Evolutionary conservation across 441 rosid genomes (phyloP).

Genomic region (Mallotus japonicus): DNA sequence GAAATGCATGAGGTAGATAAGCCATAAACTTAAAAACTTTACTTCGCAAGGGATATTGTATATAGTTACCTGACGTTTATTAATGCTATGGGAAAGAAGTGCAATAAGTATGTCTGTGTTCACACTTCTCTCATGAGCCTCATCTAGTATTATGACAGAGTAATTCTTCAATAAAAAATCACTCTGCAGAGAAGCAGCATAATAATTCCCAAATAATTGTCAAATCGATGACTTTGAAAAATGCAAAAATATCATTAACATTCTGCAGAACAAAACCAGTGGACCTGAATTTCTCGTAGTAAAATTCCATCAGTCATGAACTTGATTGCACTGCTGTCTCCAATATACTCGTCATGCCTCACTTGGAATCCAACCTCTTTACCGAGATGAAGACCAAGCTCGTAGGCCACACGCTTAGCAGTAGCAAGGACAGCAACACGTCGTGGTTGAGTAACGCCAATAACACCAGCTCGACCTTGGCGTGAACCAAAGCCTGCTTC

Average conservation of each 20-base stretch:
- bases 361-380: slow-evolving; percentile 94
- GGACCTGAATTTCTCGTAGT: slow-evolving; percentile 90
- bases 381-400: slow-evolving; percentile 79
- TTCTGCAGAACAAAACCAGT: too few species aligned
- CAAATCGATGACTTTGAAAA: not conserved
- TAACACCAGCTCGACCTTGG: slow-evolving; percentile 49
- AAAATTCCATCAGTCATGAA: slow-evolving; percentile 97
- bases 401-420: slow-evolving; percentile 87
- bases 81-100: slow-evolving; percentile 76
- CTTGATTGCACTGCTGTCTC: slow-evolving; percentile 69
- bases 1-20: slow-evolving; percentile 1
- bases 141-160: slow-evolving; percentile 84
- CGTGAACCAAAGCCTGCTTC: slow-evolving; percentile 92
- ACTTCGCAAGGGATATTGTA: slow-evolving; percentile 41
- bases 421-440: slow-evolving; percentile 95
- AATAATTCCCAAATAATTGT: not conserved
- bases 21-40: slow-evolving; percentile 28
- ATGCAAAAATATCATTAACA: not conserved
- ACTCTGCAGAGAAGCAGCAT: slow-evolving; percentile 59
- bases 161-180: slow-evolving; percentile 73
- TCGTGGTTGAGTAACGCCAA: slow-evolving; percentile 90
- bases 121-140: slow-evolving; percentile 95
- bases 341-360: slow-evolving; percentile 85
- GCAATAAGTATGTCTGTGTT: slow-evolving; percentile 95
- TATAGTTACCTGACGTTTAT: slow-evolving; percentile 60